Conservation (phyloP, 2,329 filamentous ascomycete genomes). For the Aspergillus thermomutatus region DNA sequence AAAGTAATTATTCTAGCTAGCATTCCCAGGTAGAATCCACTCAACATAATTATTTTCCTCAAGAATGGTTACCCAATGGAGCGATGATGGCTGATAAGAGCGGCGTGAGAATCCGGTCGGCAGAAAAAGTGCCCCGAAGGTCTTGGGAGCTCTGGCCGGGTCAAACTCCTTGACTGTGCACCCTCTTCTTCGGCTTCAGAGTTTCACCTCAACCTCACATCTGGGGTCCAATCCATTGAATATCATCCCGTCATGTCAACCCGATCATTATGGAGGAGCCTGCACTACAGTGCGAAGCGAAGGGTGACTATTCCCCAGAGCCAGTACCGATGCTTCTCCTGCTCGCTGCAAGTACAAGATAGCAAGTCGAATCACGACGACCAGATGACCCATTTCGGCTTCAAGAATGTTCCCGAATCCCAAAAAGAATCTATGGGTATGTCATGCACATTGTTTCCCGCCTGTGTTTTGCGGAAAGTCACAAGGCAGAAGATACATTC, state of each 20-base stretch:
- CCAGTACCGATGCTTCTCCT: slow-evolving; percentile 52
- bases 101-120: neutral
- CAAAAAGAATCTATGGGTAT: slow-evolving; percentile 69
- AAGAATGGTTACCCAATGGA: too few species aligned
- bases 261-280: slow-evolving; percentile 34
- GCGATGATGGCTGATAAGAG: neutral
- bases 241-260: slow-evolving; percentile 27
- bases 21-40: neutral
- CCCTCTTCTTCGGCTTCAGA: neutral
- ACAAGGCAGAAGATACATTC: neutral
- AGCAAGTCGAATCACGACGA: slow-evolving; percentile 43
- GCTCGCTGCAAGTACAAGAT: slow-evolving; percentile 40
- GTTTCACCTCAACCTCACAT: neutral
- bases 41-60: neutral
- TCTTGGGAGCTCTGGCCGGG: neutral
- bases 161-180: neutral
- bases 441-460: neutral
- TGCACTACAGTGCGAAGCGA: slow-evolving; percentile 34
- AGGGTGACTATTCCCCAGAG: slow-evolving; percentile 21
- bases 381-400: slow-evolving; percentile 84
- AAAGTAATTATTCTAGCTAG: neutral
- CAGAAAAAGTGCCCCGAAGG: slow-evolving; percentile 1
- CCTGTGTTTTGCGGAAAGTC: neutral
- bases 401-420: slow-evolving; percentile 75
- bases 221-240: neutral